These are phyloP conservation scores for Mimosa pudica DNA, from an alignment of 306 rosid species.

Conservation along the genomic window DNA sequence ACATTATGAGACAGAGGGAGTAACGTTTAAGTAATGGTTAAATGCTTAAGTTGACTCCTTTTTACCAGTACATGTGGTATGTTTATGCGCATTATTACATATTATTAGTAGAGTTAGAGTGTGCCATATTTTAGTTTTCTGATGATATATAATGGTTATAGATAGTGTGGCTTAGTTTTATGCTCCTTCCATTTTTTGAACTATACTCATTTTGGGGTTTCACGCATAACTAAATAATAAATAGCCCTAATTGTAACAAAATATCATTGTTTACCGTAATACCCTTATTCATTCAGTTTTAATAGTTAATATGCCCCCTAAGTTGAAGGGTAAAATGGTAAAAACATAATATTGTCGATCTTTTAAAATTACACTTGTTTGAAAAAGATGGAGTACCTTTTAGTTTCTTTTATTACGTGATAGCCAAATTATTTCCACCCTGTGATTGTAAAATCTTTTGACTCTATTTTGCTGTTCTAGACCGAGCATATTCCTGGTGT, in stretches of 20 bases:
- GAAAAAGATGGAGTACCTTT: neutral
- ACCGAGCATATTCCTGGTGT: slow-evolving; percentile 65
- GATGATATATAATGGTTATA: slow-evolving; percentile 7
- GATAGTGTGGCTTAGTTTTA: neutral
- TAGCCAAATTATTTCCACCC: neutral
- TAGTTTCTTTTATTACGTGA: neutral
- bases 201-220: neutral
- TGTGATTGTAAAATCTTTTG: neutral
- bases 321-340: neutral
- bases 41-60: neutral
- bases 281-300: neutral
- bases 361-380: neutral
- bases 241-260: neutral
- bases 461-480: slow-evolving; percentile 46
- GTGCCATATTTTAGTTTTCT: neutral
- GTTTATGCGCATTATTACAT: neutral
- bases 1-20: too few relatives aligned
- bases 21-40: neutral
- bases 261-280: neutral
- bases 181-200: neutral
- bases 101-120: neutral
- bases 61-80: neutral
- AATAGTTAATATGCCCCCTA: neutral
- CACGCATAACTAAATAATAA: neutral
- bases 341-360: neutral